Evolutionary conservation across 176 grass and related monocot species (phyloP), one percentile per base, ranked within the genome.

Genomic region (Oryza brachyantha): DNA sequence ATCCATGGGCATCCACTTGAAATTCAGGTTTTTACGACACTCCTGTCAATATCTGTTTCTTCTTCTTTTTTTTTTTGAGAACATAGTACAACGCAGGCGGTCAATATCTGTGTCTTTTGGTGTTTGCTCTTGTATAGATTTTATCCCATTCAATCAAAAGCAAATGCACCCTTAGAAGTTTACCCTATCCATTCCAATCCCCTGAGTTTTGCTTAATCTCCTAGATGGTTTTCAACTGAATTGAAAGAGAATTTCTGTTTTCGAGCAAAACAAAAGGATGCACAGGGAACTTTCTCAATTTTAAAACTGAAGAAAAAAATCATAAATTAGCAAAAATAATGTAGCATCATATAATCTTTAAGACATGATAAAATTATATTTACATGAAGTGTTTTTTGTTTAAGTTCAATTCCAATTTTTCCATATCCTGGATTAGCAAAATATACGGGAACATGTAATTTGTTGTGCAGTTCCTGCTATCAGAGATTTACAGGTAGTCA

Each of bases 1-100:
- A 97, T 93, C 61, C 93, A 93, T 90, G 93, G 93, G 13, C 93
- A 97, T 52, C 90, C 90, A 42, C 88, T 93, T 54, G 90, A 93
- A 89, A 97, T 91, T 93, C 90, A 97, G 85, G 93, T 78, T 75
- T 57, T 5, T 90, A 64, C 38, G 19, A 22, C 19, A 7, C 14
- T 80, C 32, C 66, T 57, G 17, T 64, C 64, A 73, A 61, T 75
- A 77, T 40, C n/a, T n/a, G n/a, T n/a, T n/a, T n/a, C n/a, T n/a
- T n/a, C n/a, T n/a, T n/a, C n/a, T n/a, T n/a, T n/a, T n/a, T n/a
- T n/a, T n/a, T n/a, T n/a, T n/a, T n/a, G n/a, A n/a, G n/a, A n/a
- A n/a, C n/a, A n/a, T n/a, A n/a, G n/a, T n/a, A n/a, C n/a, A n/a
- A n/a, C n/a, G n/a, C n/a, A n/a, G n/a, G n/a, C n/a, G n/a, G n/a